Evolutionary conservation across 495 filamentous ascomycete species (phyloP), one percentile per base, ranked within the genome.

Genomic region (Evansstolkia leycettana): DNA sequence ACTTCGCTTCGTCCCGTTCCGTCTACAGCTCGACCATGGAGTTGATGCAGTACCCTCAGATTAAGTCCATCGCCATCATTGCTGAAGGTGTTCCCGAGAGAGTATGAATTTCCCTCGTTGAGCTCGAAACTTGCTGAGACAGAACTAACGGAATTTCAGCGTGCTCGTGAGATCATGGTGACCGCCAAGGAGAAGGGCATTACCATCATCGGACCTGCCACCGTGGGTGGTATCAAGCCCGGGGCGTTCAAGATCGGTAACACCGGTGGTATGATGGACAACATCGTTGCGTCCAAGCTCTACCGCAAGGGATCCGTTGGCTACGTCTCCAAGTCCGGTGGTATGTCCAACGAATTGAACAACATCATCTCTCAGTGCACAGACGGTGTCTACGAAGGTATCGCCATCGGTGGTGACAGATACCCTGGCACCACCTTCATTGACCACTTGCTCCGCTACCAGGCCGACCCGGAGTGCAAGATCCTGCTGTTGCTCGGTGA

Each of bases 251-350:
- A 96, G 78, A 98, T 98, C 45, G 90, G 90, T 62, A 98, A 98
- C 75, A 98, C 90, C 43, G 90, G 90, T 76, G 90, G 90, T 64
- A 98, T 98, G 90, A 98, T 98, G 90, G 90, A 98, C 76, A 98
- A 98, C 75, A 98, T 98, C 51, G 90, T 98, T 40, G 88, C 90
- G 47, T 96, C 92, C 64, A 98, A 96, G 78, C 84, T 98, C 34
- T 98, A 98, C 78, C 90, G 90, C 64, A 85, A 84, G 65, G 90
- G 90, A 48, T 96, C 92, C 35, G 88, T 98, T 43, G 90, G 83
- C 51, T 98, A 98, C 60, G 90, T 98, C 60, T 96, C 92, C 72
- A 98, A 98, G 73, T 98, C 90, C 31, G 90, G 90, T 54, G 90
- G 90, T 73, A 98, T 98, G 90, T 95, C 88, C 55, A 98, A 98